These are phyloP conservation scores for Nissolia schottii DNA, from an alignment of 306 rosid genomes.

Conservation along the genomic window DNA sequence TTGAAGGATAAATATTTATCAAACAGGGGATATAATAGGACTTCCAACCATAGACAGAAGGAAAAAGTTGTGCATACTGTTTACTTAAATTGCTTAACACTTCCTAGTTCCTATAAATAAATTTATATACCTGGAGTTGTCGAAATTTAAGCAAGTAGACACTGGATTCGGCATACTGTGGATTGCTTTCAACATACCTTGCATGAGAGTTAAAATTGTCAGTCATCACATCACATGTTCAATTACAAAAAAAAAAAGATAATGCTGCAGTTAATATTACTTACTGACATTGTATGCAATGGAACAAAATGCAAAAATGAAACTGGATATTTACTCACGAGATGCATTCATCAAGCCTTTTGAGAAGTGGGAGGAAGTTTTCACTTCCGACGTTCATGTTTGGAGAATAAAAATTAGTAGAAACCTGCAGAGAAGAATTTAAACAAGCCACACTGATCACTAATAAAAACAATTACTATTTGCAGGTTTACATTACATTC, in stretches of 20 bases:
- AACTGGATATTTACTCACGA: constrained; percentile 58
- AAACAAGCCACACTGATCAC: constrained; percentile 17
- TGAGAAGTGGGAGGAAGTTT: constrained; percentile 85
- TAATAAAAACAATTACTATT: constrained; percentile 3
- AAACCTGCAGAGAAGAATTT: constrained; percentile 56
- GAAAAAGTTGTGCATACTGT: not conserved
- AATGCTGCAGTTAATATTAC: not conserved
- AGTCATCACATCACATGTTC: not conserved
- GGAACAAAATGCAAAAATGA: constrained; percentile 10
- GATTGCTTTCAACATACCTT: constrained; percentile 93
- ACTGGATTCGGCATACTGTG: constrained; percentile 93
- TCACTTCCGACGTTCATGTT: constrained; percentile 84
- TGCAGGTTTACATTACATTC: not conserved
- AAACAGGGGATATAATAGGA: constrained; percentile 1
- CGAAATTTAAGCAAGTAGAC: constrained; percentile 95
- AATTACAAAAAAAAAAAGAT: constrained; percentile 10
- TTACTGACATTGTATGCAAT: not conserved
- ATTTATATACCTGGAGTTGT: constrained; percentile 78
- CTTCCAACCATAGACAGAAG: not conserved
- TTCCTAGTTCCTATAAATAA: not conserved
- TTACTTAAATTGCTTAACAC: constrained; percentile 11
- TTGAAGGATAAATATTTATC: not conserved
- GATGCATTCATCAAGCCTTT: constrained; percentile 95
- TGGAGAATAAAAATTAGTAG: constrained; percentile 89
- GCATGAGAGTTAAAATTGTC: constrained; percentile 21